Evolutionary conservation across 2,329 filamentous ascomycete species (phyloP), one percentile per base, ranked within the genome.

Genomic region (Monosporascus sp.): DNA sequence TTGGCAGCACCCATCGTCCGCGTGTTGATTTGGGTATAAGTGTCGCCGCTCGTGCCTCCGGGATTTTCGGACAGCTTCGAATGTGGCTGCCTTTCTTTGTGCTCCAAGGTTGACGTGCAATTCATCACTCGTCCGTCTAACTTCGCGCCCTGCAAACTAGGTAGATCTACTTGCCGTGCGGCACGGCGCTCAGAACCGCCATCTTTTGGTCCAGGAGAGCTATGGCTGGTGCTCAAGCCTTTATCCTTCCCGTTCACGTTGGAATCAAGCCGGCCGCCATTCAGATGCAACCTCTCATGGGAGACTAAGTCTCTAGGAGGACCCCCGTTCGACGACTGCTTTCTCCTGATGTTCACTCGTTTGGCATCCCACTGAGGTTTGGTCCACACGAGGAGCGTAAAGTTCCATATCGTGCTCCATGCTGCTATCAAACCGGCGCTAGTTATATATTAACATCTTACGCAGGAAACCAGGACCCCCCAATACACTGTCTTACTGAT

Each of bases 301-400:
- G 40, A 24, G 9, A 2, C 9, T 44, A 37, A 22, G 18, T 35
- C n/a, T 35, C 31, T 28, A 17, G 31, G 38, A 11, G 45, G 48
- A 24, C 37, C 24, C 47, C 50, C 45, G 20, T 49, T 35, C 37
- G 18, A 18, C 17, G 9, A 18, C 22, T 37, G 8, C 17, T 57
- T 63, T 60, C 59, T 67, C 51, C 55, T 54, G 35, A 71, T 74
- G 51, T 77, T 66, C 0, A 79, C 73, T 57, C 82, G 75, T 56
- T 76, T 80, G 0, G 77, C 77, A 20, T 82, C 78, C 63, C 77
- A 78, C 64, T 86, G 83, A 3, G 82, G 80, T 18, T 72, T 68
- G 46, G 73, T 78, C 69, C 79, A 81, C 2, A 85, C 65, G 24
- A 86, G 65, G 61, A 81, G 64, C 20, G 75, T 74, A 51, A 78